Base-by-base conservation (phyloP, 2,329 filamentous ascomycete species). In the Pestalotiopsis fici region DNA sequence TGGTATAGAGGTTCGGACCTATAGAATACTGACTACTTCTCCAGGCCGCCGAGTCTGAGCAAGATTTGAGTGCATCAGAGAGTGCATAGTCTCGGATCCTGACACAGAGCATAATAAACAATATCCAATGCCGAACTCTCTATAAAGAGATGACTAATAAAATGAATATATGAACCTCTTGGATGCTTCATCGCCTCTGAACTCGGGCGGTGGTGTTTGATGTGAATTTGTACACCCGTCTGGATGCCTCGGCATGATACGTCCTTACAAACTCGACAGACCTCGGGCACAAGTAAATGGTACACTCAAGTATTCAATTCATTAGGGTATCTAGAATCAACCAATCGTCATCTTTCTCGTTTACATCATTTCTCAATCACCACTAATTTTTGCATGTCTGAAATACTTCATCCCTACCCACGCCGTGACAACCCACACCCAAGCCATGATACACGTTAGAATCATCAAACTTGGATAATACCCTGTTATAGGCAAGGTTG, bases 371-470 rank as follows among this genome's bases (percentile, higher is more conserved):
- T 13, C 39, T 81, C 72, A 93, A 76, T 90, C 87, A 37, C 86
- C 86, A 66, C 83, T 88, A 68, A 98, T 97, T 83, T 97, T 97
- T 39, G 96, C 95, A 84, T 99, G 96, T 73, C 95, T 90, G 77
- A 99, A 99, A 80, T 98, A 98, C 79, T 99, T 99, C 95, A 99
- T 98, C 27, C 96, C 96, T 61, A 98, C 91, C 96, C 96, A 99
- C 12, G 97, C 96, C 67, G 97, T 91, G 13, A 97, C 90, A 21
- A 98, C 96, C 96, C 96, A 99, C 5, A 98, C 94, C 96, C 96
- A 99, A 21, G 95, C 94, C 93, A 99, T 98, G 31, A 99, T 93
- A 60, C 91, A 91, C 3, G 95, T 98, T 72, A 98, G 83, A 67
- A 98, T 96, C 71, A 98, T 93, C 75, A 99, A 83, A 12, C 95